Evolutionary conservation across 441 rosid species (phyloP).

Genomic region (Pelargonium hybrid): DNA sequence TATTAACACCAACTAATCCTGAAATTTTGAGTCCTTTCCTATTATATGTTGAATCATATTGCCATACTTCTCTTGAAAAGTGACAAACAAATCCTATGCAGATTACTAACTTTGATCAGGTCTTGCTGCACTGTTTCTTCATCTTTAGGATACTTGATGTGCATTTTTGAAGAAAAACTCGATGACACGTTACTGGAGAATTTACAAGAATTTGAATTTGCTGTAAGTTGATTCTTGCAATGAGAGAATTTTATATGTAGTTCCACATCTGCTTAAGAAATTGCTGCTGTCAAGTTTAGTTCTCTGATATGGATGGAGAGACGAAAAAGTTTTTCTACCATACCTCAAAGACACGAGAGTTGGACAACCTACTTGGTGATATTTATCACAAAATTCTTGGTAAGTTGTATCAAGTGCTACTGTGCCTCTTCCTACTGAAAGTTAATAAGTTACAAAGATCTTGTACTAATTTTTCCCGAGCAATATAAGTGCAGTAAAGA

Average conservation of each 20-base stretch:
- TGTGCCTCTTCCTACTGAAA: neutral
- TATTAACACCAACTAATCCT: neutral
- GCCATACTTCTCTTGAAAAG: neutral
- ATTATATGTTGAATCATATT: conserved; percentile 1
- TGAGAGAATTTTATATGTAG: conserved; percentile 13
- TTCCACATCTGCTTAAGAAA: conserved; percentile 13
- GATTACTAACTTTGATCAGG: neutral
- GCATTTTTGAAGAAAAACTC: conserved; percentile 65
- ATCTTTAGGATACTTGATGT: conserved; percentile 74
- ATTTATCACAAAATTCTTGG: conserved; percentile 92
- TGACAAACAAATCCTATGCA: neutral
- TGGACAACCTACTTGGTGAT: conserved; percentile 86
- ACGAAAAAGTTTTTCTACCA: conserved; percentile 69
- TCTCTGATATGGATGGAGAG: conserved; percentile 69
- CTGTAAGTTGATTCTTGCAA: conserved; percentile 36
- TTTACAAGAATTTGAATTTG: conserved; percentile 62
- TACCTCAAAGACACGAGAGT: conserved; percentile 78
- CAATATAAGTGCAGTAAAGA: conserved; percentile 1
- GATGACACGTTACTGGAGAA: conserved; percentile 40
- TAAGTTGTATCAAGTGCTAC: conserved; percentile 21
- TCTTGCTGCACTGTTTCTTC: conserved; percentile 14
- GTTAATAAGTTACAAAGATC: neutral
- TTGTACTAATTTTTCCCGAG: conserved; percentile 11
- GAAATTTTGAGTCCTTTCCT: neutral
- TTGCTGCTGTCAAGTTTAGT: conserved; percentile 34